Evolutionary conservation across 257 asterid genomes (phyloP).

Genomic region (Salvia hispanica): DNA sequence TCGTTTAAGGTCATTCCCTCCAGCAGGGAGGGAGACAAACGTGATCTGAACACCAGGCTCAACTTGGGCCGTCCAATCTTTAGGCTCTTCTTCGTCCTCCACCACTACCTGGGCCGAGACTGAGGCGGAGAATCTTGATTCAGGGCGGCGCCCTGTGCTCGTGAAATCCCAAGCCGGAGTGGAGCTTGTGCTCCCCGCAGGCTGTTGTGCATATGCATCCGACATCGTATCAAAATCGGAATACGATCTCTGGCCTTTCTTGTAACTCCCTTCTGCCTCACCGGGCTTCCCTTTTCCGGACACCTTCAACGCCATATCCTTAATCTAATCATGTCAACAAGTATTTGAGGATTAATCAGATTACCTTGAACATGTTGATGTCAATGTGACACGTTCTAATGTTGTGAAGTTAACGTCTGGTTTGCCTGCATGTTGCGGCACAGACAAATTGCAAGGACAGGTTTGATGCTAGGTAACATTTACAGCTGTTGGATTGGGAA

Average conservation of each 20-base stretch:
- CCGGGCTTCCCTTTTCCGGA: slow-evolving; percentile 82
- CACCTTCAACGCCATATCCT: slow-evolving; percentile 90
- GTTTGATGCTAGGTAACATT: not conserved
- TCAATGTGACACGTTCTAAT: not conserved
- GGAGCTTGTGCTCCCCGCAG: slow-evolving; percentile 66
- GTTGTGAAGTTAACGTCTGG: slow-evolving; percentile 28
- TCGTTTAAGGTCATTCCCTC: slow-evolving; percentile 80
- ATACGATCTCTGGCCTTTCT: slow-evolving; percentile 57
- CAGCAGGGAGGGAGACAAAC: slow-evolving; percentile 67
- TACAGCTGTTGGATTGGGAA: slow-evolving; percentile 6
- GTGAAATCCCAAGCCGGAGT: slow-evolving; percentile 86
- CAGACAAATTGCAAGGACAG: slow-evolving; percentile 16
- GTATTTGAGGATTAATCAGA: slow-evolving; percentile 9
- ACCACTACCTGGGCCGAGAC: slow-evolving; percentile 49
- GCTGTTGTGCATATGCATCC: slow-evolving; percentile 45
- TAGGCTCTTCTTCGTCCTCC: slow-evolving; percentile 58
- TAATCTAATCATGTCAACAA: slow-evolving; percentile 52
- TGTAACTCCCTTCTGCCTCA: slow-evolving; percentile 48
- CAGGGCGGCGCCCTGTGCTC: slow-evolving; percentile 42
- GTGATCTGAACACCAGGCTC: slow-evolving; percentile 88
- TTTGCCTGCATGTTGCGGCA: slow-evolving; percentile 31
- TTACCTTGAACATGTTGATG: not conserved
- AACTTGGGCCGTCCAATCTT: slow-evolving; percentile 88
- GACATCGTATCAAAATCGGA: slow-evolving; percentile 70
- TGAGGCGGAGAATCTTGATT: slow-evolving; percentile 41